These are phyloP conservation scores for Aspergillus heteromorphus DNA, from an alignment of 495 filamentous ascomycete species.

Conservation along the genomic window DNA sequence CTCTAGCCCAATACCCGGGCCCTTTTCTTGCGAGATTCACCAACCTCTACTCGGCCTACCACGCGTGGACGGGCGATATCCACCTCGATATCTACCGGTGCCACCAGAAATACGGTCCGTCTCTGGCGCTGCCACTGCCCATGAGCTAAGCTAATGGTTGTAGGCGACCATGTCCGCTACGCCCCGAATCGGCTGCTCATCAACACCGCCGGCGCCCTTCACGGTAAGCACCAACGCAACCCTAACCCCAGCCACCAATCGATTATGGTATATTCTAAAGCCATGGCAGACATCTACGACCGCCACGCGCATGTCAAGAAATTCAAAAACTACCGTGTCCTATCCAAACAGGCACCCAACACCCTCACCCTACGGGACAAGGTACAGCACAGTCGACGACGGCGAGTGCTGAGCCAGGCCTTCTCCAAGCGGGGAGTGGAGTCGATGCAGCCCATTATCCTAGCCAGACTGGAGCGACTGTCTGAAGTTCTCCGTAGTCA, in stretches of 20 bases:
- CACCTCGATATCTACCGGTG: conserved; percentile 54
- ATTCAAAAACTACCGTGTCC: not conserved
- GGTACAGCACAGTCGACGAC: not conserved
- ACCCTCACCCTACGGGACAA: not conserved
- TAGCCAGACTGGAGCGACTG: not conserved
- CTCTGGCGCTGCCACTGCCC: not conserved
- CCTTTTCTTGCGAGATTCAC: conserved; percentile 32
- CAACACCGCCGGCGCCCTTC: conserved; percentile 3
- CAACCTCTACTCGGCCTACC: conserved; percentile 49
- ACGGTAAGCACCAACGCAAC: not conserved
- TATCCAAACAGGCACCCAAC: not conserved
- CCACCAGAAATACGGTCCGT: conserved; percentile 52
- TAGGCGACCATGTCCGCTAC: conserved; percentile 12
- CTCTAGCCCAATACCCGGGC: conserved; percentile 26
- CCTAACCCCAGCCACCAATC: too few relatives aligned
- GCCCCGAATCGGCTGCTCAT: conserved; percentile 7
- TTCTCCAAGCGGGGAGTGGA: not conserved
- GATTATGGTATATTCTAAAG: too few relatives aligned
- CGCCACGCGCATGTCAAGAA: not conserved
- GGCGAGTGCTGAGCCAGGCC: not conserved
- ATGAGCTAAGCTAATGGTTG: not conserved
- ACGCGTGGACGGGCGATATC: conserved; percentile 36
- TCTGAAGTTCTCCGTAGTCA: not conserved
- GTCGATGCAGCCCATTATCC: not conserved
- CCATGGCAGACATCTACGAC: not conserved